Evolutionary conservation across 352 stramenopile species (phyloP).

Genomic region (Saprolegnia parasitica): DNA sequence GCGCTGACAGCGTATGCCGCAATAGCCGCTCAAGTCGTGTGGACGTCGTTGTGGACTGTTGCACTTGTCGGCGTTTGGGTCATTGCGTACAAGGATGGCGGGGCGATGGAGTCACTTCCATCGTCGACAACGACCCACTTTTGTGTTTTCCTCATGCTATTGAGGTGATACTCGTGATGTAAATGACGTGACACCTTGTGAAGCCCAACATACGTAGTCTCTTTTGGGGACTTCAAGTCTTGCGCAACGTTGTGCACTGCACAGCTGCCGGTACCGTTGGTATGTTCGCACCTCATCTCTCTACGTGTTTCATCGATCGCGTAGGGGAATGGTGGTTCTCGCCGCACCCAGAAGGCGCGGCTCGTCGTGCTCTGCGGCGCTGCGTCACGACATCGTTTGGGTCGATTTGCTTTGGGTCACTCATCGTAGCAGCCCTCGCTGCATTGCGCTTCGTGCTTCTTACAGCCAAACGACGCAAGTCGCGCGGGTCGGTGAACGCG

Average conservation of each 20-base stretch:
- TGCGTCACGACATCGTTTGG: slow-evolving; percentile 70
- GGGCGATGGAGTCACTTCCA: slow-evolving; percentile 51
- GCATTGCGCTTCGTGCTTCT: slow-evolving; percentile 65
- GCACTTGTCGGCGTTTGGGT: slow-evolving; percentile 68
- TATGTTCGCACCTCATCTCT: neutral
- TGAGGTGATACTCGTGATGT: slow-evolving; percentile 45
- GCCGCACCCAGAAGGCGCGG: slow-evolving; percentile 61
- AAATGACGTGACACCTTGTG: neutral
- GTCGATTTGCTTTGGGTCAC: slow-evolving; percentile 79
- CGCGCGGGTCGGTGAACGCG: slow-evolving; percentile 57
- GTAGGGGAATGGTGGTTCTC: slow-evolving; percentile 79
- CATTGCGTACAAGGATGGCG: slow-evolving; percentile 43
- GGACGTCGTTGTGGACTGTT: slow-evolving; percentile 72
- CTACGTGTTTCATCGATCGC: neutral
- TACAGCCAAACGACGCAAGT: slow-evolving; percentile 59
- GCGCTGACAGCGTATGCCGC: slow-evolving; percentile 63
- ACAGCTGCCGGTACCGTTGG: slow-evolving; percentile 65
- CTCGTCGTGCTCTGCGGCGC: slow-evolving; percentile 59
- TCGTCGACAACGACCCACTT: slow-evolving; percentile 41
- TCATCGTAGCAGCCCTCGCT: slow-evolving; percentile 64
- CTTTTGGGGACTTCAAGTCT: slow-evolving; percentile 81
- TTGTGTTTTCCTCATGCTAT: slow-evolving; percentile 79
- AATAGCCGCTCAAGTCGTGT: slow-evolving; percentile 53
- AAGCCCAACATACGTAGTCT: slow-evolving; percentile 38
- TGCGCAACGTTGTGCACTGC: slow-evolving; percentile 84